Evolutionary conservation across 345 rosid species (phyloP), one percentile per base, ranked within the genome.

Genomic region (Excoecaria agallocha): DNA sequence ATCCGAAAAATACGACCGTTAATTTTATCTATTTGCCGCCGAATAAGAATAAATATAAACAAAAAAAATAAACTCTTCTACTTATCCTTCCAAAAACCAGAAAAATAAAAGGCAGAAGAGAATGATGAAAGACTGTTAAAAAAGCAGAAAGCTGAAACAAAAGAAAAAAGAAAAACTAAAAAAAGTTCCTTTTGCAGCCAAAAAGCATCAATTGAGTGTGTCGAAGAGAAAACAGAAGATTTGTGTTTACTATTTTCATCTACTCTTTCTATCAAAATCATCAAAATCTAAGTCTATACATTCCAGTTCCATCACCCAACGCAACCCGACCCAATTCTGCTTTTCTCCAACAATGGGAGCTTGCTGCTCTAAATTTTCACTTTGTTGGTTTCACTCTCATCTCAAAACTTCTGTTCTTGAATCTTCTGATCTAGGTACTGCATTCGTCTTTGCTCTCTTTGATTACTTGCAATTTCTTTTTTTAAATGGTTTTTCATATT

Each of bases 331-430:
- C 1, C 30, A 30, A 30, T 30, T 30, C 30, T 30, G 30, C 30
- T 30, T 30, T 30, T 30, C 30, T 30, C 30, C 30, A 30, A 12
- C 82, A 84, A 93, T 93, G 98, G 98, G 97, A 86, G 86, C 80
- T 81, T 90, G 94, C 76, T 93, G 95, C 91, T 93, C 98, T 76
- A 93, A 89, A 83, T 77, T 88, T 71, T 89, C 97, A 38, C 82
- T 93, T 75, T 91, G 98, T 78, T 91, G 91, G 91, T 91, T 90
- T 86, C 90, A 92, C 55, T 80, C 87, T 63, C 85, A 84, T 82
- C 87, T 84, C 73, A 87, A 84, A 72, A 75, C 95, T 68, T 82
- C 86, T 71, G 88, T 76, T 83, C 77, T 87, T 63, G 88, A 87
- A 64, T 77, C 94, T 71, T 85, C 97, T 80, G 95, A 91, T 87